Conservation (phyloP, 768 basidiomycete species). For the Dacryopinax spathularia region DNA sequence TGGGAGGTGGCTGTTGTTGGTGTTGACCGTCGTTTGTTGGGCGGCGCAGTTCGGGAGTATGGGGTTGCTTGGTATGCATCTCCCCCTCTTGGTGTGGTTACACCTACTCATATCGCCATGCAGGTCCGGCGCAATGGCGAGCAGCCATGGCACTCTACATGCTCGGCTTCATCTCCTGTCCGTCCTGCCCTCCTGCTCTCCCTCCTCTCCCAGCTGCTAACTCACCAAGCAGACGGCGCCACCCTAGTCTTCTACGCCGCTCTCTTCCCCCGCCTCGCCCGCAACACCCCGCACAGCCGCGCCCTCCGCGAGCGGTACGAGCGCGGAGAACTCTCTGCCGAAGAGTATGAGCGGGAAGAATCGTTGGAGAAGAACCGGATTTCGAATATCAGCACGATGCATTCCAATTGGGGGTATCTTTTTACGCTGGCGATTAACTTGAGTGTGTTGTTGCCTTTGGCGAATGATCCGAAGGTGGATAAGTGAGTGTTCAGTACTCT, state of each 20-base stretch:
- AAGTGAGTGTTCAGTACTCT: constrained; percentile 25
- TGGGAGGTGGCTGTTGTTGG: constrained; percentile 64
- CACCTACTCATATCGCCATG: background rate
- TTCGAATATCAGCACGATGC: constrained; percentile 68
- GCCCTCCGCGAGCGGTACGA: constrained; percentile 41
- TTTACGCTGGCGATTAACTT: constrained; percentile 50
- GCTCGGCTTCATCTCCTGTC: constrained; percentile 55
- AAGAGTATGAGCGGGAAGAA: constrained; percentile 59
- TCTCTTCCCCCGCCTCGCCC: constrained; percentile 62
- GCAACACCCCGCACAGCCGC: constrained; percentile 55
- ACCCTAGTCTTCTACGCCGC: constrained; percentile 72
- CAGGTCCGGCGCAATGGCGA: constrained; percentile 57
- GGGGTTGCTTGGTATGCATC: constrained; percentile 46
- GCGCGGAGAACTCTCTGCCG: constrained; percentile 40
- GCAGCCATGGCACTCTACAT: constrained; percentile 66
- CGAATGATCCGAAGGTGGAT: constrained; percentile 45
- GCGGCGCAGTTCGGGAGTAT: constrained; percentile 65
- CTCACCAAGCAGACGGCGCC: constrained; percentile 52
- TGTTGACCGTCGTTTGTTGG: constrained; percentile 63
- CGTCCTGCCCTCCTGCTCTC: constrained; percentile 4
- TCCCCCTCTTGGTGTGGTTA: background rate
- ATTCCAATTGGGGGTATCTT: constrained; percentile 66
- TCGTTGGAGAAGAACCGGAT: constrained; percentile 73
- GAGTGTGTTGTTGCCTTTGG: constrained; percentile 51
- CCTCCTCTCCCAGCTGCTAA: background rate